Evolutionary conservation across 1,139 yeast species (phyloP), one percentile per base, ranked within the genome.

Genomic region (Saccharomyces hybrid): DNA sequence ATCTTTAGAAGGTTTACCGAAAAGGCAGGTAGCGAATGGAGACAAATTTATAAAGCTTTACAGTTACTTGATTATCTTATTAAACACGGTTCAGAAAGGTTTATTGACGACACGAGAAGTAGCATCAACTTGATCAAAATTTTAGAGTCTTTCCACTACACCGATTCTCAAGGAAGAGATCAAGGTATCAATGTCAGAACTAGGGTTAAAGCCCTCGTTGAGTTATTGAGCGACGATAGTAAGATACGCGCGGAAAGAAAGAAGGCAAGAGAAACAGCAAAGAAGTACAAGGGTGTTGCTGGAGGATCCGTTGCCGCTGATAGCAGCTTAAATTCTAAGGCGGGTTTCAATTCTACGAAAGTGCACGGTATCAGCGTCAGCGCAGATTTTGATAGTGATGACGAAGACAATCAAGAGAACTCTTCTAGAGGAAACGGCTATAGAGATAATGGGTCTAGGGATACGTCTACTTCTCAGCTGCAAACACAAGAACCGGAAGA

Each of bases 161-260:
- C 88, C 54, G 98, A 93, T 71, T 82, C 91, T 28, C 88, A 89
- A 69, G 98, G 97, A 46, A 83, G 93, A 64, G 99, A 93, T 71
- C 98, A 91, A 73, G 99, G 99, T 53, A 83, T 90, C 61, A 91
- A 93, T 69, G 96, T 93, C 55, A 82, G 98, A 68, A 91, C 89
- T 73, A 82, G 96, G 63, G 86, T 97, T 27, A 87, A 89, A 70
- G 85, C 83, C 61, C 77, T 93, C 61, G 74, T 84, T 46, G 77
- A 77, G 11, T 77, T 95, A 63, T 76, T 95, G 61, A 82, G 83
- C 63, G 96, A 90, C 70, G 96, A 90, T 63, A 77, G 77, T 16
- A 75, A 76, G 68, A 84, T 93, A 55, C 81, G 99, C 61, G 73
- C 82, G 46, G 99, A 91, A 71, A 81, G 99, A 58, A 89, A 88